Evolutionary conservation across 2,329 filamentous ascomycete species (phyloP).

Genomic region (Penicillium glabrum): DNA sequence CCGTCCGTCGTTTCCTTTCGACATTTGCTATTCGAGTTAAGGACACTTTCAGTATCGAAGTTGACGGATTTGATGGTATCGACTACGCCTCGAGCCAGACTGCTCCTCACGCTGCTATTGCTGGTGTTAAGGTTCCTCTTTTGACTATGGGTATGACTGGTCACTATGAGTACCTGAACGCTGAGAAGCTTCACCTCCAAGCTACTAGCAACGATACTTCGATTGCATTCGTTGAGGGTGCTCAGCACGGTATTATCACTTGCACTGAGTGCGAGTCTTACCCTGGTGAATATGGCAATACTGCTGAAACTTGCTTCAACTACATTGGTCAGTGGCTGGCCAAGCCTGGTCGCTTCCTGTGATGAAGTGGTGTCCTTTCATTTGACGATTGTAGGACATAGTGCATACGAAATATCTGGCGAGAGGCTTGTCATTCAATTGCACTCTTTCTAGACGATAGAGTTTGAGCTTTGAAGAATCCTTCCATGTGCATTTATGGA

Average conservation of each 20-base stretch:
- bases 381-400: too few species aligned
- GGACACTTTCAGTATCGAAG: neutral
- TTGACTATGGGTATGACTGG: constrained; percentile 1
- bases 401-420: too few species aligned
- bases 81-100: constrained; percentile 18
- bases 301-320: constrained; percentile 17
- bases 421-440: too few species aligned
- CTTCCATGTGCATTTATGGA: too few species aligned
- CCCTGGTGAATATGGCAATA: constrained; percentile 21
- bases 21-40: constrained; percentile 3
- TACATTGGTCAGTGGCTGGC: constrained; percentile 15
- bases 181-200: neutral
- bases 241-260: constrained; percentile 16
- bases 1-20: constrained; percentile 1
- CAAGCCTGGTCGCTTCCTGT: constrained; percentile 10
- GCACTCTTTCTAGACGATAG: too few species aligned
- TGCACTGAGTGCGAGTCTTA: constrained; percentile 23
- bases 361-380: neutral
- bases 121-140: constrained; percentile 15
- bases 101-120: constrained; percentile 9
- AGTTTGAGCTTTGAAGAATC: too few species aligned
- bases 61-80: constrained; percentile 13
- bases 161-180: constrained; percentile 3
- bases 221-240: constrained; percentile 22
- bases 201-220: neutral